A percentile compares a stretch with the other conserved stretches of the same genome.
phyloP scores from a whole-genome alignment of 257 asterid species.

The Jacaranda mimosifolia region DNA sequence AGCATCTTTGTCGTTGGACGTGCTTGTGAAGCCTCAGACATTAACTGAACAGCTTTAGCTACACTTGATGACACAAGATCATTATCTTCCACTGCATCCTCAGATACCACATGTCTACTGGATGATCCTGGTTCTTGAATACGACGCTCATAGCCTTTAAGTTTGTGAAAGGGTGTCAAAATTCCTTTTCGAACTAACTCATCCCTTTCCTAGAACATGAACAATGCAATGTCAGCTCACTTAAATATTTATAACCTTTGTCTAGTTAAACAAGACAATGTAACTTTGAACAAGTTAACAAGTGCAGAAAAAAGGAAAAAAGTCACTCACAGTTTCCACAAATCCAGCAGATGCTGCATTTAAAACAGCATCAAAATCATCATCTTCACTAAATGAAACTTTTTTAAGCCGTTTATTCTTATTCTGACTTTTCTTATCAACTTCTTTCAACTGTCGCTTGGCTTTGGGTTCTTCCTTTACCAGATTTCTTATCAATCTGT shows the following conservation, averaged over 20 bases:
- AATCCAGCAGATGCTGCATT: constrained; percentile 92
- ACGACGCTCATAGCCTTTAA: constrained; percentile 93
- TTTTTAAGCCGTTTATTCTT: constrained; percentile 63
- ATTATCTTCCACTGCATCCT: constrained; percentile 42
- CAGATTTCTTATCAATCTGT: constrained; percentile 56
- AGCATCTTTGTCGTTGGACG: constrained; percentile 91
- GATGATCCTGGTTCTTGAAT: constrained; percentile 77
- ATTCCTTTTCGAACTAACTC: constrained; percentile 94
- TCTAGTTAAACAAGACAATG: constrained; percentile 19
- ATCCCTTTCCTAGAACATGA: constrained; percentile 85
- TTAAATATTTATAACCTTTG: constrained; percentile 18
- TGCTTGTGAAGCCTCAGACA: constrained; percentile 81
- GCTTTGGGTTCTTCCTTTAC: constrained; percentile 64
- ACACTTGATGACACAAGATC: constrained; percentile 77
- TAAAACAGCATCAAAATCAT: constrained; percentile 85
- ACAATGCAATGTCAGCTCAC: constrained; percentile 35
- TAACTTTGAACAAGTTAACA: constrained; percentile 22
- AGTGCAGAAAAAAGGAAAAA: constrained; percentile 6
- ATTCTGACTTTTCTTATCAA: constrained; percentile 51
- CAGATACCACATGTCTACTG: constrained; percentile 46
- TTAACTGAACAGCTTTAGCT: constrained; percentile 69
- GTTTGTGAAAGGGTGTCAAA: constrained; percentile 93
- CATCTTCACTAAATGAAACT: constrained; percentile 71
- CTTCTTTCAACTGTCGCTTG: constrained; percentile 54
- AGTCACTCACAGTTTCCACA: constrained; percentile 89